phyloP scores from a whole-genome alignment of 164 flowering plant species.

The Amborella trichopoda region DNA sequence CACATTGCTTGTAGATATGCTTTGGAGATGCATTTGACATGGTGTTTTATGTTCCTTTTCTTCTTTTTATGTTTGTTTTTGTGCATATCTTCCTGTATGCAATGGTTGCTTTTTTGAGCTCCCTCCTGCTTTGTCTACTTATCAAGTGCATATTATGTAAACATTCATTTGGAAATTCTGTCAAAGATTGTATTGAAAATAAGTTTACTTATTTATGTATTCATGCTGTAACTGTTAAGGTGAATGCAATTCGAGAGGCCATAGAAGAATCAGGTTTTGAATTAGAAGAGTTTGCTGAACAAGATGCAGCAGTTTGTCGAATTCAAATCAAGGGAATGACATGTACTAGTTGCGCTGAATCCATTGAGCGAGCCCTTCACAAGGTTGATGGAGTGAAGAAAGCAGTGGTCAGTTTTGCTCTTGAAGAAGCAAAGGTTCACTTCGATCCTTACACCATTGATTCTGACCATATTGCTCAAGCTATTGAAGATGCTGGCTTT shows the following conservation, averaged over 20 bases:
- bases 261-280: conserved; percentile 60
- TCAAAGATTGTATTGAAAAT: too few relatives aligned
- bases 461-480: conserved; percentile 36
- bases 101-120: too few relatives aligned
- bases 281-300: conserved; percentile 56
- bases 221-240: too few relatives aligned
- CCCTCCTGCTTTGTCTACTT: too few relatives aligned
- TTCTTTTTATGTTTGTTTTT: too few relatives aligned
- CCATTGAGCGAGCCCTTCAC: conserved; percentile 55
- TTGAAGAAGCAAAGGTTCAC: conserved; percentile 85
- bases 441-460: conserved; percentile 58
- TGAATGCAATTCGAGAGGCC: conserved; percentile 45
- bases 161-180: too few relatives aligned
- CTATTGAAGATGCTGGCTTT: conserved; percentile 83
- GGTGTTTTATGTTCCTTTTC: too few relatives aligned
- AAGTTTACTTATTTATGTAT: too few relatives aligned
- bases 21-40: too few relatives aligned
- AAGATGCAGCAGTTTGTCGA: conserved; percentile 71
- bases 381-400: conserved; percentile 72
- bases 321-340: conserved; percentile 81
- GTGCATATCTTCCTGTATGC: too few relatives aligned
- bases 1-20: too few relatives aligned
- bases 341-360: conserved; percentile 92
- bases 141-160: too few relatives aligned
- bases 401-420: conserved; percentile 78